A percentile compares a stretch with the other conserved stretches of the same genome.
Evolutionary conservation across 2,329 filamentous ascomycete species (phyloP).

Genomic region (Dactylellina leptospora): DNA sequence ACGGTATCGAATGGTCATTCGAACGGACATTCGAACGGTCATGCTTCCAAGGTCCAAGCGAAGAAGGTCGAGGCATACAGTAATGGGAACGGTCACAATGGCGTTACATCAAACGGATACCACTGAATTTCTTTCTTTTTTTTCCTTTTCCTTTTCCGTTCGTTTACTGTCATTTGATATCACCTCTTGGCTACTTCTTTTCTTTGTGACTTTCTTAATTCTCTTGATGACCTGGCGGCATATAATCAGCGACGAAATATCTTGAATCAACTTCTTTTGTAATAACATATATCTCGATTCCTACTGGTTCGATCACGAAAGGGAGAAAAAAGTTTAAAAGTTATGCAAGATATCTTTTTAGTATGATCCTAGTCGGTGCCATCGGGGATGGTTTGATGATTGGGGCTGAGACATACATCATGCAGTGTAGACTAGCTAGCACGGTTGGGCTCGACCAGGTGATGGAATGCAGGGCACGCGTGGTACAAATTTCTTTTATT

Average conservation of each 20-base stretch:
- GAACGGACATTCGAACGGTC: constrained; percentile 30
- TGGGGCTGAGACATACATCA: constrained; percentile 32
- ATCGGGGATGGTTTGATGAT: neutral
- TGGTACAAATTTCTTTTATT: too few species aligned
- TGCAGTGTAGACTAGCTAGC: too few species aligned
- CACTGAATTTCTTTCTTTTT: constrained; percentile 30
- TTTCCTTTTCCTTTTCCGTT: constrained; percentile 2
- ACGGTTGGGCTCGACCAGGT: neutral
- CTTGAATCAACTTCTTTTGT: constrained; percentile 23
- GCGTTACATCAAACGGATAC: constrained; percentile 44
- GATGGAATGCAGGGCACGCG: neutral
- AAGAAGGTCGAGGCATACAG: constrained; percentile 34
- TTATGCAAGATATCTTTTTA: neutral
- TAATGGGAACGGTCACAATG: constrained; percentile 40
- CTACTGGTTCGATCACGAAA: constrained; percentile 28
- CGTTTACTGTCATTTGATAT: constrained; percentile 1
- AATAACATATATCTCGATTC: constrained; percentile 45
- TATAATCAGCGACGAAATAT: constrained; percentile 34
- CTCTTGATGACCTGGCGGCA: constrained; percentile 18
- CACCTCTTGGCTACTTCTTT: neutral
- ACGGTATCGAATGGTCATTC: constrained; percentile 18
- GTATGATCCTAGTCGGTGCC: neutral
- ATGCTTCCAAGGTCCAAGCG: constrained; percentile 23
- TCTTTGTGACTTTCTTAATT: constrained; percentile 18
- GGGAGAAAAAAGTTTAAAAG: neutral